phyloP scores from a whole-genome alignment of 192 early-diverging fungal genomes.

The Coemansia sp. region DNA sequence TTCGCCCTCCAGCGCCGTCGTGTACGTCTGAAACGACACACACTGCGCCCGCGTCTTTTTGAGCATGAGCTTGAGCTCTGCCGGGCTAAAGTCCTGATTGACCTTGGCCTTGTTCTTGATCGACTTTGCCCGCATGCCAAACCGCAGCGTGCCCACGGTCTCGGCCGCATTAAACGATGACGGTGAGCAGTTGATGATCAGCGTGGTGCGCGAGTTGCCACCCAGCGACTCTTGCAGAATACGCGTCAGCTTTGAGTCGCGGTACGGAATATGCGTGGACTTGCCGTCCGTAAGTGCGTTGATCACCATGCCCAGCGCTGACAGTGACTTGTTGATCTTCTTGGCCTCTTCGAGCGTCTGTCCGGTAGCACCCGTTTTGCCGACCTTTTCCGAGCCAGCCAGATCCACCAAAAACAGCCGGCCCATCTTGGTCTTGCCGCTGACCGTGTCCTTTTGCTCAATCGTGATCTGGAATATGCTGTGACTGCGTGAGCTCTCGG shows the following conservation, averaged over 20 bases:
- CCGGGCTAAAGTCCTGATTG: slow-evolving; percentile 92
- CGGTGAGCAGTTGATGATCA: slow-evolving; percentile 98
- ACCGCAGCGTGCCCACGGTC: slow-evolving; percentile 89
- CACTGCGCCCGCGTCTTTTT: slow-evolving; percentile 86
- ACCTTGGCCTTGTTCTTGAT: slow-evolving; percentile 99
- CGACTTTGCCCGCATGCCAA: slow-evolving; percentile 98
- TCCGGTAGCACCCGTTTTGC: slow-evolving; percentile 96
- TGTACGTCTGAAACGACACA: slow-evolving; percentile 80
- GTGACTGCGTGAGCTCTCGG: slow-evolving; percentile 95
- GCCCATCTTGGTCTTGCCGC: slow-evolving; percentile 87
- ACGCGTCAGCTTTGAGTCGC: slow-evolving; percentile 98
- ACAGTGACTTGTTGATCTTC: slow-evolving; percentile 99
- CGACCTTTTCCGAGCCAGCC: slow-evolving; percentile 97
- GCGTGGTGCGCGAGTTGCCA: slow-evolving; percentile 98
- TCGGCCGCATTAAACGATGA: slow-evolving; percentile 97
- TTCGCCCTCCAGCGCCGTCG: slow-evolving; percentile 83
- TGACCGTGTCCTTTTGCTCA: slow-evolving; percentile 87
- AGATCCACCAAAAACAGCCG: slow-evolving; percentile 96
- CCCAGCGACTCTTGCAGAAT: slow-evolving; percentile 99
- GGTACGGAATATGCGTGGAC: slow-evolving; percentile 97
- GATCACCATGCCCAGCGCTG: slow-evolving; percentile 99
- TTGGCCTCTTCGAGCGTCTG: slow-evolving; percentile 99
- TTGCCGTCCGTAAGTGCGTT: slow-evolving; percentile 98
- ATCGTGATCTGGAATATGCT: slow-evolving; percentile 98
- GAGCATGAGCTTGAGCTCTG: slow-evolving; percentile 92